Conservation (phyloP, 495 filamentous ascomycete genomes). For the Hypoxylon subgilvum region DNA sequence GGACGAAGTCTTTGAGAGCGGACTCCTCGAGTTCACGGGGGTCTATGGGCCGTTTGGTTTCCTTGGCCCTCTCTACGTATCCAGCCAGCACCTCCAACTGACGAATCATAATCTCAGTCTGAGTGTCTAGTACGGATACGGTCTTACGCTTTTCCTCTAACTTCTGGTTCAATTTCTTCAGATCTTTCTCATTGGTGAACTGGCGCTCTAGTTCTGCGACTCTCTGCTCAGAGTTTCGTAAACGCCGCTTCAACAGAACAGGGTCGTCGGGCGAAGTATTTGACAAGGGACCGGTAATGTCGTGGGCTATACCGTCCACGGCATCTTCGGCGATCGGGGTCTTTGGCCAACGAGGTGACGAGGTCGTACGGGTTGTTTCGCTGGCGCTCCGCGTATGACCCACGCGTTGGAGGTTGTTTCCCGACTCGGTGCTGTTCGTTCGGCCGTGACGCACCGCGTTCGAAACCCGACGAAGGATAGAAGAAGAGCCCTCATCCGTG, state of each 20-base stretch:
- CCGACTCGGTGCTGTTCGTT: constrained; percentile 70
- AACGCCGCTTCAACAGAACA: constrained; percentile 72
- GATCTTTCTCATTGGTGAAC: constrained; percentile 72
- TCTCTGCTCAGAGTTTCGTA: constrained; percentile 79
- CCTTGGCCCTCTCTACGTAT: constrained; percentile 68
- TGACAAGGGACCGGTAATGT: constrained; percentile 77
- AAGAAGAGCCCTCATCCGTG: constrained; percentile 69
- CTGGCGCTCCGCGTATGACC: constrained; percentile 62
- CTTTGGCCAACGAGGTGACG: constrained; percentile 70
- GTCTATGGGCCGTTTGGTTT: constrained; percentile 76
- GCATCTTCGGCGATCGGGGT: constrained; percentile 74
- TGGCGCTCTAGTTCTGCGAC: constrained; percentile 82
- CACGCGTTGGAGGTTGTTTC: constrained; percentile 52
- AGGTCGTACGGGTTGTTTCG: constrained; percentile 61
- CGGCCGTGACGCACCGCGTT: constrained; percentile 93
- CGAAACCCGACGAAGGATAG: constrained; percentile 84
- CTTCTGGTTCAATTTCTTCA: constrained; percentile 84
- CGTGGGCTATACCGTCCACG: constrained; percentile 54
- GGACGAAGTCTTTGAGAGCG: constrained; percentile 85
- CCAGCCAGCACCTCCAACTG: constrained; percentile 83
- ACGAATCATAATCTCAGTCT: constrained; percentile 91
- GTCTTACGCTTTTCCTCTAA: constrained; percentile 93
- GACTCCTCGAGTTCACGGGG: constrained; percentile 79
- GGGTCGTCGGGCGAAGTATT: constrained; percentile 72
- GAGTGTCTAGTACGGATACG: constrained; percentile 91